A percentile compares a stretch with the other conserved stretches of the same genome.
phyloP scores from a whole-genome alignment of 2,329 filamentous ascomycete species.

The Clonostachys solani region DNA sequence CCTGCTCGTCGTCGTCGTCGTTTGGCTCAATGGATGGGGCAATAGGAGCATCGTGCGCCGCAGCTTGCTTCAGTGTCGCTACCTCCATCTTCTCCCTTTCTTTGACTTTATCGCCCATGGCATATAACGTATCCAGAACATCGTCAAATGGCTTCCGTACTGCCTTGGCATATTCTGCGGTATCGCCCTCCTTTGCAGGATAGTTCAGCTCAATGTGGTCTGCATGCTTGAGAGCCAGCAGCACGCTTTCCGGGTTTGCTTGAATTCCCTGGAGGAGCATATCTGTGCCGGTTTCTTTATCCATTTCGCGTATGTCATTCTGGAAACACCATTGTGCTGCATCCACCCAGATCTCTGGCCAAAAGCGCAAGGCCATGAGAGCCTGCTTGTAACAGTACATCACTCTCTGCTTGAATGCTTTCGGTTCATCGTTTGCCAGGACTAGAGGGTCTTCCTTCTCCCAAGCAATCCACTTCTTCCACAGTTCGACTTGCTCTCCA shows the following conservation, averaged over 20 bases:
- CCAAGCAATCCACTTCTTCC: constrained; percentile 94
- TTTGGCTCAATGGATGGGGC: constrained; percentile 34
- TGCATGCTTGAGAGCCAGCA: constrained; percentile 84
- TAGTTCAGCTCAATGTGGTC: constrained; percentile 81
- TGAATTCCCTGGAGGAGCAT: constrained; percentile 79
- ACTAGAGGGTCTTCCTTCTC: constrained; percentile 91
- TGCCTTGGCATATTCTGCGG: constrained; percentile 71
- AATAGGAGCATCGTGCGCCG: constrained; percentile 26
- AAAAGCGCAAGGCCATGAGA: constrained; percentile 88
- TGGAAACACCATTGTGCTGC: constrained; percentile 89
- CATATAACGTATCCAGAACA: constrained; percentile 83
- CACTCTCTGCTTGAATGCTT: constrained; percentile 72
- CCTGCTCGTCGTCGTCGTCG: constrained; percentile 45
- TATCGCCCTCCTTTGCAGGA: constrained; percentile 71
- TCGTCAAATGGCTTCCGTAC: constrained; percentile 82
- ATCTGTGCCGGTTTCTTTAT: constrained; percentile 59
- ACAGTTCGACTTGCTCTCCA: constrained; percentile 76
- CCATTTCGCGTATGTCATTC: constrained; percentile 63
- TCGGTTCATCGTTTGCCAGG: constrained; percentile 74
- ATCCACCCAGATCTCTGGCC: constrained; percentile 94
- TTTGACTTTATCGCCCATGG: constrained; percentile 70
- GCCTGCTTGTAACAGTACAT: constrained; percentile 92
- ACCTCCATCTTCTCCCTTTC: constrained; percentile 56
- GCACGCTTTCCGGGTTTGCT: constrained; percentile 89
- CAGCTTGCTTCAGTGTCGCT: constrained; percentile 50